Evolutionary conservation across 495 filamentous ascomycete genomes (phyloP).

Genomic region (Penicillium soppii): DNA sequence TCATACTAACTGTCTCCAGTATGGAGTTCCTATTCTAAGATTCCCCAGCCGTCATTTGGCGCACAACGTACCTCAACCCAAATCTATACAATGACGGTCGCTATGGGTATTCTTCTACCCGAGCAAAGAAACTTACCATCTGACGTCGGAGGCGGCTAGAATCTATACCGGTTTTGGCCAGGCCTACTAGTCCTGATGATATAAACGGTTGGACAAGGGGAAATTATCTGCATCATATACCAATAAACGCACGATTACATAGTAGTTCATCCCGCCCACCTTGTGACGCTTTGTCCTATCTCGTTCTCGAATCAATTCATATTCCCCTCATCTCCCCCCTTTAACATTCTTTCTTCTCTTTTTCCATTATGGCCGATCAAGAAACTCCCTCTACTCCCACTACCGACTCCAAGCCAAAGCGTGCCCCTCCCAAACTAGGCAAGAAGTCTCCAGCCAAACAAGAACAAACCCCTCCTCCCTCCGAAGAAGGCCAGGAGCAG

Average conservation of each 20-base stretch:
- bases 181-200: slow-evolving; percentile 12
- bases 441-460: slow-evolving; percentile 35
- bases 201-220: slow-evolving; percentile 23
- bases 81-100: no score
- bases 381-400: slow-evolving; percentile 24
- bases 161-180: slow-evolving; percentile 13
- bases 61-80: background rate
- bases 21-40: background rate
- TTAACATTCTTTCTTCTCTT: slow-evolving; percentile 12
- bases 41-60: slow-evolving; percentile 5
- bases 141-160: slow-evolving; percentile 35
- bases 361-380: slow-evolving; percentile 41
- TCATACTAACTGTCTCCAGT: slow-evolving; percentile 11
- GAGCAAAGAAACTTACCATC: slow-evolving; percentile 7
- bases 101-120: no score
- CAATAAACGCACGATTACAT: slow-evolving; percentile 15
- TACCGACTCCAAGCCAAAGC: slow-evolving; percentile 29
- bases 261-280: slow-evolving; percentile 4
- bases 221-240: slow-evolving; percentile 24
- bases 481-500: slow-evolving; percentile 24
- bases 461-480: slow-evolving; percentile 33
- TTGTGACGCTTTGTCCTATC: slow-evolving; percentile 23
- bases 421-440: slow-evolving; percentile 34
- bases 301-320: slow-evolving; percentile 25
- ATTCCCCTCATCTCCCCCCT: slow-evolving; percentile 19